Conservation (phyloP, 495 filamentous ascomycete genomes). For the Hypoxylon cercidicola region DNA sequence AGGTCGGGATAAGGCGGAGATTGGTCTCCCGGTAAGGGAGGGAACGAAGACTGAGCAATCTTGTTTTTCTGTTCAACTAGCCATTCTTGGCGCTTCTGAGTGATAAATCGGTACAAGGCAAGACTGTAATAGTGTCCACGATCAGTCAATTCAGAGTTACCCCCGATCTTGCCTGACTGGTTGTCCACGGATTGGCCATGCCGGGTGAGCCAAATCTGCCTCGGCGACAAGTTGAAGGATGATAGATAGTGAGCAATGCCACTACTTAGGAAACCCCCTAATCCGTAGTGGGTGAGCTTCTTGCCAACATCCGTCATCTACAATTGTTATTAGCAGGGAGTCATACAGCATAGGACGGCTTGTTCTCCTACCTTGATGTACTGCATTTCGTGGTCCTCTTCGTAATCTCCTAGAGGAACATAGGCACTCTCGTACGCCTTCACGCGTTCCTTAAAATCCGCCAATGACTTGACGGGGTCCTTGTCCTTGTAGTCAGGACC, state of each 20-base stretch:
- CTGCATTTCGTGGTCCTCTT: conserved; percentile 87
- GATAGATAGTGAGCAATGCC: conserved; percentile 92
- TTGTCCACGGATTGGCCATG: conserved; percentile 91
- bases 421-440: conserved; percentile 93
- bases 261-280: conserved; percentile 88
- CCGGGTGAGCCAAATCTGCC: conserved; percentile 97
- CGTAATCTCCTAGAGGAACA: conserved; percentile 87
- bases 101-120: conserved; percentile 80
- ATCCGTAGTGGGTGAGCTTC: conserved; percentile 89
- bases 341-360: not conserved
- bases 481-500: conserved; percentile 96
- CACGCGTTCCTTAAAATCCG: conserved; percentile 94
- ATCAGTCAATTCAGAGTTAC: conserved; percentile 82
- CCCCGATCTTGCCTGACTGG: conserved; percentile 79
- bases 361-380: conserved; percentile 75
- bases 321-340: conserved; percentile 5
- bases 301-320: conserved; percentile 98
- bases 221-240: conserved; percentile 93
- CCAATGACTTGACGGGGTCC: conserved; percentile 82
- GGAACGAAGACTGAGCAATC: conserved; percentile 75
- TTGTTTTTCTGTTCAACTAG: conserved; percentile 78
- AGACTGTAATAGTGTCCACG: conserved; percentile 77
- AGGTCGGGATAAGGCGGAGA: conserved; percentile 95
- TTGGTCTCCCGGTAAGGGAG: conserved; percentile 85
- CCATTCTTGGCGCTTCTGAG: conserved; percentile 78